phyloP scores from a whole-genome alignment of 805 yeast genomes.

The Sungouiozyma ichnusensis region DNA sequence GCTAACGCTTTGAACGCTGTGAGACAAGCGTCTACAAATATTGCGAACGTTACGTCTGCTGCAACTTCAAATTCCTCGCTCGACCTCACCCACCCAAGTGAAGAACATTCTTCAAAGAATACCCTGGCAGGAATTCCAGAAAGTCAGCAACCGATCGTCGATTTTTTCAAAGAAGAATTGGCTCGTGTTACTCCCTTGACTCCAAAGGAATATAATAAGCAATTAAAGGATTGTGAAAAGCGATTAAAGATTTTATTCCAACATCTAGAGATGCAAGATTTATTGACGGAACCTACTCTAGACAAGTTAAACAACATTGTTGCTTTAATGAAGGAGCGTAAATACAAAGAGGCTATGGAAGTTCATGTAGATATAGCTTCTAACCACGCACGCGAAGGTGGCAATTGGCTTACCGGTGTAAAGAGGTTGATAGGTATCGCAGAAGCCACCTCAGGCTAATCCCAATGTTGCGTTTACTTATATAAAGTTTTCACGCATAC shows the following conservation, averaged over 20 bases:
- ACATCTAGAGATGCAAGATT: constrained; percentile 63
- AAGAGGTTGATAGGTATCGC: constrained; percentile 76
- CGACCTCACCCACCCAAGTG: constrained; percentile 19
- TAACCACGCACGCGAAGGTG: constrained; percentile 59
- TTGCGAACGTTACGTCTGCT: constrained; percentile 1
- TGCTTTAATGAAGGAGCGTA: constrained; percentile 39
- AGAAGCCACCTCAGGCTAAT: constrained; percentile 31
- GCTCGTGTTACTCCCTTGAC: constrained; percentile 57
- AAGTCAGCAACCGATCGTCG: constrained; percentile 45
- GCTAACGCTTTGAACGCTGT: constrained; percentile 14
- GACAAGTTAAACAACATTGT: constrained; percentile 42
- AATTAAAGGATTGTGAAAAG: constrained; percentile 70
- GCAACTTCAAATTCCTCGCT: constrained; percentile 9
- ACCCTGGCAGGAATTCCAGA: constrained; percentile 36
- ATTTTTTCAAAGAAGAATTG: constrained; percentile 44
- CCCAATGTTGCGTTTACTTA: not conserved
- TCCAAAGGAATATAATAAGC: constrained; percentile 65
- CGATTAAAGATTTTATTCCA: constrained; percentile 68
- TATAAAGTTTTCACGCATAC: too few species aligned
- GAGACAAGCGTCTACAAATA: constrained; percentile 3
- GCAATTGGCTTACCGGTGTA: constrained; percentile 89
- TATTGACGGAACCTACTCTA: constrained; percentile 48
- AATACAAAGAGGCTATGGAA: constrained; percentile 49
- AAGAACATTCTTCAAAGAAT: constrained; percentile 18
- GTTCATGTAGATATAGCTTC: constrained; percentile 51